These are phyloP conservation scores for Rhodosporidiobolus odoratus DNA, from an alignment of 768 basidiomycete genomes.

Conservation along the genomic window DNA sequence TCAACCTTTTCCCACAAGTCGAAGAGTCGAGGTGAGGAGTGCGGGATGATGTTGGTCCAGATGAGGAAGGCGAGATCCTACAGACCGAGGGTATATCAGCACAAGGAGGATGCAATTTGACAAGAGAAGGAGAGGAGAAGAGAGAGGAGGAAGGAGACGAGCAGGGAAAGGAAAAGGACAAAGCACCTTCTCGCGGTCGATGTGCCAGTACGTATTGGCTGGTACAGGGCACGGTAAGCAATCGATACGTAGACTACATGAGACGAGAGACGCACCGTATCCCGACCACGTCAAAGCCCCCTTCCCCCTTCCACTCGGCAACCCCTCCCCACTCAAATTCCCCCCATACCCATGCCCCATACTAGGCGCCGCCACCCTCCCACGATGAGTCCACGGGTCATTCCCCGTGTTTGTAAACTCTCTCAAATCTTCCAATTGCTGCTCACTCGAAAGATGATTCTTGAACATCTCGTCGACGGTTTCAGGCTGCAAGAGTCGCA, in stretches of 20 bases:
- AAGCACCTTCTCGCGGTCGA: slow-evolving; percentile 11
- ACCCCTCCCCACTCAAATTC: background rate
- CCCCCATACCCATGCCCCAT: slow-evolving; percentile 18
- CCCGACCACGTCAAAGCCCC: slow-evolving; percentile 14
- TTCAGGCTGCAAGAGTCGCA: background rate
- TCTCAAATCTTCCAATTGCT: background rate
- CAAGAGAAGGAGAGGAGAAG: background rate
- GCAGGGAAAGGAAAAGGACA: background rate
- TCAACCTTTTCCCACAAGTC: slow-evolving; percentile 21
- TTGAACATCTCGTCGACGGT: slow-evolving; percentile 27
- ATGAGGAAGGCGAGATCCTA: slow-evolving; percentile 20
- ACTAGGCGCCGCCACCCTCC: background rate
- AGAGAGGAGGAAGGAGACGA: background rate
- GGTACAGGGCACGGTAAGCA: background rate
- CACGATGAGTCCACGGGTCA: slow-evolving; percentile 10
- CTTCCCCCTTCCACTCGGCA: slow-evolving; percentile 5
- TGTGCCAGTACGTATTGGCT: slow-evolving; percentile 21
- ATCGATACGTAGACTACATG: background rate
- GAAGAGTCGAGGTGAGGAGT: background rate
- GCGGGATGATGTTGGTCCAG: slow-evolving; percentile 8
- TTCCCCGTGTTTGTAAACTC: slow-evolving; percentile 5
- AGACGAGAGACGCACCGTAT: background rate
- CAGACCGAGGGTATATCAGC: background rate
- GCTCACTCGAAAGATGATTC: background rate
- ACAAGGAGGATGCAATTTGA: background rate